These are phyloP conservation scores for Termitomyces sp. DNA, from an alignment of 768 basidiomycete species.

Conservation along the genomic window DNA sequence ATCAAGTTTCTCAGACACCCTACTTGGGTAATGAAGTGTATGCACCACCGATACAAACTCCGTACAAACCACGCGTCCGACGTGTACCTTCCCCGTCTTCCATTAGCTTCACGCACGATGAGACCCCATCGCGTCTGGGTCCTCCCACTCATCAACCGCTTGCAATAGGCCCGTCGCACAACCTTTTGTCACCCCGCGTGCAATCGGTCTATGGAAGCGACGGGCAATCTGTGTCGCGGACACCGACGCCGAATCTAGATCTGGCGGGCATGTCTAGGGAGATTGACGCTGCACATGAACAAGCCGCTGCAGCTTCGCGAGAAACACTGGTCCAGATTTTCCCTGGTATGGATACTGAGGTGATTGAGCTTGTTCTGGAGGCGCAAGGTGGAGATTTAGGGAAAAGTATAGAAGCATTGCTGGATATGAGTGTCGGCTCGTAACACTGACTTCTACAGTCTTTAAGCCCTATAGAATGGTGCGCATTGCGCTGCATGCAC, in stretches of 20 bases:
- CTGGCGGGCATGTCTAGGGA: constrained; percentile 66
- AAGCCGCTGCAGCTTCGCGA: constrained; percentile 65
- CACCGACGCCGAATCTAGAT: constrained; percentile 69
- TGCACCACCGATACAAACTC: constrained; percentile 49
- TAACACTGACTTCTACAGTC: constrained; percentile 12
- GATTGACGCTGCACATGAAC: constrained; percentile 75
- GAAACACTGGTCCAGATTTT: constrained; percentile 88
- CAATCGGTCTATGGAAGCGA: constrained; percentile 38
- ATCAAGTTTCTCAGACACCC: constrained; percentile 26
- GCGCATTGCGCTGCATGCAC: too few relatives aligned
- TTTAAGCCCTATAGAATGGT: not conserved
- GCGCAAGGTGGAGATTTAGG: constrained; percentile 88
- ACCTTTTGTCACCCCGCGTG: constrained; percentile 36
- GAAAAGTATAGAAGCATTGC: constrained; percentile 79
- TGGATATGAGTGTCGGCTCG: constrained; percentile 64
- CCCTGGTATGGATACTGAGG: constrained; percentile 75
- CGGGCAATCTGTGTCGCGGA: constrained; percentile 46
- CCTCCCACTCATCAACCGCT: constrained; percentile 48
- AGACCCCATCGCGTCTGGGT: constrained; percentile 47
- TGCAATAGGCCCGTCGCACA: constrained; percentile 48
- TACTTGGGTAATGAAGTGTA: constrained; percentile 34
- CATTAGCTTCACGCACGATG: constrained; percentile 36
- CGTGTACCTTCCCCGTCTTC: constrained; percentile 43
- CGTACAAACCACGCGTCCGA: constrained; percentile 73
- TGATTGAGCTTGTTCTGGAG: constrained; percentile 87